Percentiles rank a stretch among this genome's conserved stretches.
phyloP scores from a whole-genome alignment of 495 filamentous ascomycete genomes.

The Penicillium ochrochloron region DNA sequence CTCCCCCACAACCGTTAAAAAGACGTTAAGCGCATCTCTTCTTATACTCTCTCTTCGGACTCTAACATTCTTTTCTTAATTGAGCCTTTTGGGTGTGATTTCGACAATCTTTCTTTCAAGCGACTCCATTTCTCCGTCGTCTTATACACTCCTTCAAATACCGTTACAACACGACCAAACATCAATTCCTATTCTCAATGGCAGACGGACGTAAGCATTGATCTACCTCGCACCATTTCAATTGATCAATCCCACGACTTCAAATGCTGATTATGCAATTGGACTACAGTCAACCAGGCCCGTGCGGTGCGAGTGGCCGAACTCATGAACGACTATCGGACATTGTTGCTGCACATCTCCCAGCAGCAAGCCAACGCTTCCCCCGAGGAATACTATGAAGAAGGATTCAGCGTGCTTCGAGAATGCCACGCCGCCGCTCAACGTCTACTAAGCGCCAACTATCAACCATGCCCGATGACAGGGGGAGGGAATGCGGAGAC shows the following conservation, averaged over 20 bases:
- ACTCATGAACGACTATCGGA: constrained; percentile 83
- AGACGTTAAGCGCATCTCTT: constrained; percentile 7
- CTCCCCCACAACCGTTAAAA: constrained; percentile 10
- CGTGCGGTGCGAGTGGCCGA: constrained; percentile 82
- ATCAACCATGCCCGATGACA: constrained; percentile 56
- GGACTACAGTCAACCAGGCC: constrained; percentile 74
- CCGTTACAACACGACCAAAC: neutral
- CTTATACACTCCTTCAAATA: constrained; percentile 20
- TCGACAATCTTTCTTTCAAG: constrained; percentile 6
- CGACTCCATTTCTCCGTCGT: neutral
- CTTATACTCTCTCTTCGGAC: constrained; percentile 13
- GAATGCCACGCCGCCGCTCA: constrained; percentile 78
- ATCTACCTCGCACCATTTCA: constrained; percentile 6
- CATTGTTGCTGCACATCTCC: constrained; percentile 78
- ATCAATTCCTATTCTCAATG: constrained; percentile 43
- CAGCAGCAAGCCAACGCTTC: constrained; percentile 61
- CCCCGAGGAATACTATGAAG: constrained; percentile 74
- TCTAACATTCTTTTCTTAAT: constrained; percentile 14
- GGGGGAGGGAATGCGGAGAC: constrained; percentile 65
- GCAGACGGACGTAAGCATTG: constrained; percentile 63
- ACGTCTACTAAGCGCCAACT: constrained; percentile 72
- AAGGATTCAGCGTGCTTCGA: constrained; percentile 76
- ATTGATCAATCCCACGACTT: neutral
- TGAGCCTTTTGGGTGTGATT: constrained; percentile 19
- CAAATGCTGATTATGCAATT: constrained; percentile 16